Base-by-base conservation (phyloP, 2,329 filamentous ascomycete genomes). In the Akanthomyces muscarius region DNA sequence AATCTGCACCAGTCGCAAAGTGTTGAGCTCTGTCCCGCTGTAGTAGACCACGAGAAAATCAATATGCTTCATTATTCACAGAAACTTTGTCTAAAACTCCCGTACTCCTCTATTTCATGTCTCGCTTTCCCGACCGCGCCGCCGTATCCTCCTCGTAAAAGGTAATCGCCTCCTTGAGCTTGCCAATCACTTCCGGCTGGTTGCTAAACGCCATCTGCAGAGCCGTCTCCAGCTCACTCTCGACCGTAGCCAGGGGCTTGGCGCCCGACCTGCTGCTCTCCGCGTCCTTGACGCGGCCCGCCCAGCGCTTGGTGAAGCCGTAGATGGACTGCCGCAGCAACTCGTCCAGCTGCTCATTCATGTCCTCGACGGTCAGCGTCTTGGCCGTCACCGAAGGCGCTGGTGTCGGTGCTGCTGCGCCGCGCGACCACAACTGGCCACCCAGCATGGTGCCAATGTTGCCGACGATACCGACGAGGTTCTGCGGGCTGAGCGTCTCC, bases 321-420 rank as follows among this genome's bases (percentile, higher is more conserved):
- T 83, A 86, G 61, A 89, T 89, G 55, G 82, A 84, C 71, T 86
- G 83, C 58, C 86, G 77, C 30, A 89, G 74, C 64, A 87, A 72
- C 68, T 86, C 85, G 66, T 89, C 86, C 61, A 89, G 72, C 71
- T 87, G 85, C 73, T 88, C 86, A 66, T 83, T 84, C 68, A 86
- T 86, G 68, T 88, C 86, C 63, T 87, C 79, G 1, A 80, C 77
- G 4, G 78, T 79, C 60, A 78, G 64, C 16, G 75, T 73, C 66
- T 76, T 75, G 41, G 75, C 75, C 28, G 73, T 76, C 3, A 78
- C 74, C 0, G 74, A 69, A 8, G 59, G 33, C 28, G 65, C 41
- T 10, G 23, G 50, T 21, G 23, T 42, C 23, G 33, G 33, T 7
- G 33, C 7, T 11, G 44, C 21, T 33, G 55, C 59, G 58, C 70